These are phyloP conservation scores for Quambalaria eucalypti DNA, from an alignment of 1,284 basidiomycete genomes.

Conservation along the genomic window DNA sequence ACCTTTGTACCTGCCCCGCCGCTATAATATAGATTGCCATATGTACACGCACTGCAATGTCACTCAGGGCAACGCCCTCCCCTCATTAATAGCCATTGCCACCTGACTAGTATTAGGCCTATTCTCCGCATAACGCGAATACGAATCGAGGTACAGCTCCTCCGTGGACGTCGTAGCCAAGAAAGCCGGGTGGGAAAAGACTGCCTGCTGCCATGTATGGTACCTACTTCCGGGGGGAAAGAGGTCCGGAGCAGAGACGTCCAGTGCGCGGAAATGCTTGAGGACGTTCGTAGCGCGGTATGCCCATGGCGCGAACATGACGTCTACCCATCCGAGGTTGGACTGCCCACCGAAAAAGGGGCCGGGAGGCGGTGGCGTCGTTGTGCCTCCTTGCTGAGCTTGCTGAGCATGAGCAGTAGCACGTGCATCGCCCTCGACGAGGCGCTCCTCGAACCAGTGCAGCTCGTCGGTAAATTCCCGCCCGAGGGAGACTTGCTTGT, in stretches of 20 bases:
- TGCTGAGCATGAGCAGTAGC: too few relatives aligned
- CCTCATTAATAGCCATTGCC: slow-evolving; percentile 33
- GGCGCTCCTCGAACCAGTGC: slow-evolving; percentile 54
- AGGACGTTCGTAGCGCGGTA: slow-evolving; percentile 61
- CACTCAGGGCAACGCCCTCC: slow-evolving; percentile 15
- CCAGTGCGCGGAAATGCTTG: slow-evolving; percentile 57
- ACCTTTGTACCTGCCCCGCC: too few relatives aligned
- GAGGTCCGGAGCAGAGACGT: slow-evolving; percentile 41
- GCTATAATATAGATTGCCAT: too few relatives aligned
- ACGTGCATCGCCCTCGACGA: slow-evolving; percentile 49
- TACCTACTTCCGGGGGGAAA: slow-evolving; percentile 51
- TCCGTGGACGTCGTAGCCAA: slow-evolving; percentile 63
- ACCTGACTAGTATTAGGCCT: slow-evolving; percentile 32
- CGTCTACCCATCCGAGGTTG: slow-evolving; percentile 60
- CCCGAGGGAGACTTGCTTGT: slow-evolving; percentile 55
- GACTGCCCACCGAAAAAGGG: slow-evolving; percentile 56
- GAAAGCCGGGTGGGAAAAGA: slow-evolving; percentile 60
- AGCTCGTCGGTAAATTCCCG: slow-evolving; percentile 58
- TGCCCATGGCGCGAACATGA: slow-evolving; percentile 68
- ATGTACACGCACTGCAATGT: too few relatives aligned
- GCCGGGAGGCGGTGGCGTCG: too few relatives aligned
- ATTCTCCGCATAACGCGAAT: slow-evolving; percentile 46
- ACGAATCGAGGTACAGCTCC: slow-evolving; percentile 65
- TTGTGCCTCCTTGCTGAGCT: background rate
- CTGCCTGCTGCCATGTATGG: slow-evolving; percentile 54